Evolutionary conservation across 768 basidiomycete species (phyloP), one percentile per base, ranked within the genome.

Genomic region (Hygrocybe coccinea): DNA sequence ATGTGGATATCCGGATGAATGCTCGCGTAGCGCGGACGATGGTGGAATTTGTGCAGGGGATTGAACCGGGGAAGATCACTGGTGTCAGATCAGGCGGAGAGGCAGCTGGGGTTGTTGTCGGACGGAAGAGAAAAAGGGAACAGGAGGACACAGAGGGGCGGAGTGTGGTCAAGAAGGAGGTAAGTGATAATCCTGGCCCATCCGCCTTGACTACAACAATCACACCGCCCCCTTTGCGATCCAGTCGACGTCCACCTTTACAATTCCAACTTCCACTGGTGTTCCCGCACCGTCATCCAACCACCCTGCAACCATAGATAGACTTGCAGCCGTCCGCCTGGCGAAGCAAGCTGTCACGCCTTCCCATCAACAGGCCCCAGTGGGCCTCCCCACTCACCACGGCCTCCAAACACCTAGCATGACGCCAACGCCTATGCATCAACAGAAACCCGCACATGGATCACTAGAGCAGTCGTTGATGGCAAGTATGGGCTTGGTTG

Each of bases 1-100:
- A 89, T 61, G 66, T 74, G 19, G 89, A 91, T 66, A 79, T 91
- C 29, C 76, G 87, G 53, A 75, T 81, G 73, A 91, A 91, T 57
- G 59, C 62, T 1, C 73, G 79, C 6, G 82, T 87, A 17, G 64
- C 76, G 60, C 82, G 76, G 69, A 75, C 77, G 5, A 69, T 89
- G 70, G 63, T 81, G 7, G 73, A 75, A 8, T 86, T 81, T 59
- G 73, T 89, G 51, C 64, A 65, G 45, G 68, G 68, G 0, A 52
- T 65, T 52, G 58, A 65, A 11, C 38, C 60, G 35, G 59, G 55
- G 21, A 64, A 50, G 36, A 2, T 22, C 33, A 24, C 5, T 14
- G 46, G n/a, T 34, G 21, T 46, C 45, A 39, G 50, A 1, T 15
- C 24, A 62, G 59, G 2, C 41, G 54, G 54, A 60, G 67, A 49